Evolutionary conservation across 1,284 basidiomycete genomes (phyloP).

Genomic region (Jaminaea rosea): DNA sequence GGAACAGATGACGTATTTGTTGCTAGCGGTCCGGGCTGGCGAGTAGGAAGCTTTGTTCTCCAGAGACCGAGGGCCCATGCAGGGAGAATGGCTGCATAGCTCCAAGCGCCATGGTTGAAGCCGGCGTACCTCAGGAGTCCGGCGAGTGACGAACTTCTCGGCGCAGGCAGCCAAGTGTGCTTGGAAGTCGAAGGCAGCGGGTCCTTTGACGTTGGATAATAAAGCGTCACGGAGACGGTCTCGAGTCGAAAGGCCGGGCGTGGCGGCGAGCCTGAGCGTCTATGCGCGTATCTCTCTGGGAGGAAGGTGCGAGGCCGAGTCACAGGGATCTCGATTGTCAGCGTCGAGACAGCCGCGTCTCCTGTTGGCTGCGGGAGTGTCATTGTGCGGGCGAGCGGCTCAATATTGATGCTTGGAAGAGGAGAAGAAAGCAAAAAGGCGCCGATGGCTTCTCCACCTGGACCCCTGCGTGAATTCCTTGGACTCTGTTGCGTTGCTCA

Average conservation of each 20-base stretch:
- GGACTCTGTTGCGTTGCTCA: too few relatives aligned
- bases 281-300: not conserved
- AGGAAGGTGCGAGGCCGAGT: conserved; percentile 3
- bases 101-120: too few relatives aligned
- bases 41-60: conserved; percentile 16
- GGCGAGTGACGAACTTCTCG: conserved; percentile 20
- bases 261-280: conserved; percentile 8
- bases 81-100: conserved; percentile 26
- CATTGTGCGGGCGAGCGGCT: too few relatives aligned
- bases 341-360: conserved; percentile 21
- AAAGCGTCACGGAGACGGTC: conserved; percentile 33
- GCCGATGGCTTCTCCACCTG: too few relatives aligned
- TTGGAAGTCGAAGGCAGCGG: too few relatives aligned
- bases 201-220: conserved; percentile 19
- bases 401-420: too few relatives aligned
- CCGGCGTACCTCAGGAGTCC: conserved; percentile 36
- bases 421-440: too few relatives aligned
- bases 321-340: conserved; percentile 27
- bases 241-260: conserved; percentile 19
- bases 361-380: conserved; percentile 8
- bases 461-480: too few relatives aligned
- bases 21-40: not conserved
- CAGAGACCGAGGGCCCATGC: conserved; percentile 20
- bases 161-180: conserved; percentile 25
- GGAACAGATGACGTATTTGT: not conserved